These are phyloP conservation scores for Clohesyomyces aquaticus DNA, from an alignment of 495 filamentous ascomycete species.

Conservation along the genomic window DNA sequence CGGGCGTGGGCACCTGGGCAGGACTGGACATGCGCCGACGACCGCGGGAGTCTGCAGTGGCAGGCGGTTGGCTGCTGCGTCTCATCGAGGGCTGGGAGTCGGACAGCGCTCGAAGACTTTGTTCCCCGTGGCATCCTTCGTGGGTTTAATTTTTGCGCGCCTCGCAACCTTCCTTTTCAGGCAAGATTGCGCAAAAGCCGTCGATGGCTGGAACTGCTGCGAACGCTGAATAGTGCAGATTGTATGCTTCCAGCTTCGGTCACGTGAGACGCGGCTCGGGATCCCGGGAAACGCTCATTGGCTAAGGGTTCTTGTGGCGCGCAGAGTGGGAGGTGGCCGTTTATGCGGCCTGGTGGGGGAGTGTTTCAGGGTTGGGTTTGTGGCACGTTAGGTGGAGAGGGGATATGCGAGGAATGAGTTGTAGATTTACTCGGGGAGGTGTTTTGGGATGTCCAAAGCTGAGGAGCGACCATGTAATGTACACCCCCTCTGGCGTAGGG, in stretches of 20 bases:
- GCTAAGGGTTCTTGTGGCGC: not conserved
- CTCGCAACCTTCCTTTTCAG: conserved; percentile 3
- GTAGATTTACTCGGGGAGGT: no score
- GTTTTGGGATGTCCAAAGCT: no score
- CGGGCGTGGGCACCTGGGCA: not conserved
- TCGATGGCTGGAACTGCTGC: conserved; percentile 34
- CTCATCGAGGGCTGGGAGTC: no score
- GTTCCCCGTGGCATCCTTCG: not conserved
- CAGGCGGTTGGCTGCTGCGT: no score
- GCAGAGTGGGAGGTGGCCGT: not conserved
- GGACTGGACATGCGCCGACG: no score
- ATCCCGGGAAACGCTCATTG: not conserved
- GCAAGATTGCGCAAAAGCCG: conserved; percentile 5
- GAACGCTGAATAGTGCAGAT: conserved; percentile 25
- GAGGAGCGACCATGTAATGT: no score
- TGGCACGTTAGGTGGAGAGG: no score
- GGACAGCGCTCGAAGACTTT: no score
- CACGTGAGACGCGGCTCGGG: conserved; percentile 13
- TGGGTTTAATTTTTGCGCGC: not conserved
- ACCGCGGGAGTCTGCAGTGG: no score
- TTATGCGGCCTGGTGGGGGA: not conserved
- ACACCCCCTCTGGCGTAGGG: no score
- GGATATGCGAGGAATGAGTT: no score
- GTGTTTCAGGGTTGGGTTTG: no score
- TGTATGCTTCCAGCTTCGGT: conserved; percentile 14